Percentiles rank a stretch among this genome's conserved stretches.
These are phyloP conservation scores for Gaertneriomyces semiglobifer DNA, from an alignment of 192 early-diverging fungal species.

Conservation along the genomic window DNA sequence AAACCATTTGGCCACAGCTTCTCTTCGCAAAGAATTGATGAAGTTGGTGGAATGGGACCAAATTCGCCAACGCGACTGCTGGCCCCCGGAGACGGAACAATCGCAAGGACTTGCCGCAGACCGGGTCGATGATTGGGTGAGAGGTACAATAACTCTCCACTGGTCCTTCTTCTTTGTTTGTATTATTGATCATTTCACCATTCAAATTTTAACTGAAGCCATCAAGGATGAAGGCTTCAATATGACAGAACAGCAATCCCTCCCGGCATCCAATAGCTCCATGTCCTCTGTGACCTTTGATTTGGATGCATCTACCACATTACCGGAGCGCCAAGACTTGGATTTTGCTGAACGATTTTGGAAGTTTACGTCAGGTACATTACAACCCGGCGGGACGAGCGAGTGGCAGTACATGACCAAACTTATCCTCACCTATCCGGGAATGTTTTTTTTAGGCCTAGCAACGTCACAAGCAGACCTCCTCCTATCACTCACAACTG, in stretches of 20 bases:
- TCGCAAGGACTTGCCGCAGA: not conserved
- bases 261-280: not conserved
- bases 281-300: constrained; percentile 11
- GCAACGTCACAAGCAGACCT: constrained; percentile 13
- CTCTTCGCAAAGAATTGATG: constrained; percentile 14
- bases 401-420: too few species aligned
- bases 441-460: not conserved
- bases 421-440: too few species aligned
- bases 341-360: constrained; percentile 38
- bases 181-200: not conserved
- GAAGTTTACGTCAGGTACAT: constrained; percentile 26
- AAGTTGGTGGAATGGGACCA: constrained; percentile 26
- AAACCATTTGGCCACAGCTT: constrained; percentile 28
- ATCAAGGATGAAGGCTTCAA: constrained; percentile 30
- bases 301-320: constrained; percentile 8
- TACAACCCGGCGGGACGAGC: too few species aligned
- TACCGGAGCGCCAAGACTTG: constrained; percentile 21
- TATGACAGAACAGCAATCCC: not conserved
- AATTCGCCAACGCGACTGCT: constrained; percentile 13
- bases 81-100: not conserved
- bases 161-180: not conserved
- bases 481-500: constrained; percentile 6
- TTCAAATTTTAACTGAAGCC: not conserved
- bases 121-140: constrained; percentile 28
- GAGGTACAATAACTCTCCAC: constrained; percentile 6